Evolutionary conservation across 257 asterid genomes (phyloP).

Genomic region (Gentiana macrophylla): DNA sequence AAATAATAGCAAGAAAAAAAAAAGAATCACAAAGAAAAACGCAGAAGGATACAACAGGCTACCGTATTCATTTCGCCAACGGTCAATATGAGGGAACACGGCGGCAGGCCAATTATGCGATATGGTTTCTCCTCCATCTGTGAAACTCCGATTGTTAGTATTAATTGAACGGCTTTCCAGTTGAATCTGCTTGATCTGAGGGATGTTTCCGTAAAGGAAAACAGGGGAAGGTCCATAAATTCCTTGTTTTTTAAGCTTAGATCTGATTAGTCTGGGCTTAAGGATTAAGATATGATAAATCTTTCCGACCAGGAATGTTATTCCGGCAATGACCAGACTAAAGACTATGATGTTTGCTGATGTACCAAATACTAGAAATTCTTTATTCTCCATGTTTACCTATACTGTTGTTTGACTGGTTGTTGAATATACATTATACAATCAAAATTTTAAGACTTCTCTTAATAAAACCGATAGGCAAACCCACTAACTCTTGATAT

Average conservation of each 20-base stretch:
- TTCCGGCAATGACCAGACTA: slow-evolving; percentile 22
- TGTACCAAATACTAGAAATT: background rate
- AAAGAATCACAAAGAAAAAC: too few species aligned
- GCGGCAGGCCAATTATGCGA: slow-evolving; percentile 39
- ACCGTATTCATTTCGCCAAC: slow-evolving; percentile 56
- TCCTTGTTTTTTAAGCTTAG: slow-evolving; percentile 46
- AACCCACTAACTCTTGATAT: too few species aligned
- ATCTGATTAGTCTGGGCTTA: slow-evolving; percentile 35
- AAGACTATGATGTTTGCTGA: slow-evolving; percentile 14
- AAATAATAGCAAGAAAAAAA: too few species aligned
- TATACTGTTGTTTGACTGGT: too few species aligned
- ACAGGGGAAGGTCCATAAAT: slow-evolving; percentile 53
- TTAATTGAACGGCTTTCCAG: slow-evolving; percentile 7
- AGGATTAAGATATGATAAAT: slow-evolving; percentile 14
- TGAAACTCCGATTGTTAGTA: background rate
- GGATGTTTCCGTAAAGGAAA: slow-evolving; percentile 44
- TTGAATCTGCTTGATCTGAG: slow-evolving; percentile 34
- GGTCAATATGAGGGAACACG: slow-evolving; percentile 46
- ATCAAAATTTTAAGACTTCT: too few species aligned
- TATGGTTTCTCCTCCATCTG: slow-evolving; percentile 1
- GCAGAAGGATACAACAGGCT: background rate
- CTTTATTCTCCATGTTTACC: too few species aligned
- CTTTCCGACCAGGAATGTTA: slow-evolving; percentile 11
- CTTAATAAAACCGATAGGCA: too few species aligned
- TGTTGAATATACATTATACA: too few species aligned